Conservation (phyloP, 495 filamentous ascomycete genomes). For the Parathielavia appendiculata region DNA sequence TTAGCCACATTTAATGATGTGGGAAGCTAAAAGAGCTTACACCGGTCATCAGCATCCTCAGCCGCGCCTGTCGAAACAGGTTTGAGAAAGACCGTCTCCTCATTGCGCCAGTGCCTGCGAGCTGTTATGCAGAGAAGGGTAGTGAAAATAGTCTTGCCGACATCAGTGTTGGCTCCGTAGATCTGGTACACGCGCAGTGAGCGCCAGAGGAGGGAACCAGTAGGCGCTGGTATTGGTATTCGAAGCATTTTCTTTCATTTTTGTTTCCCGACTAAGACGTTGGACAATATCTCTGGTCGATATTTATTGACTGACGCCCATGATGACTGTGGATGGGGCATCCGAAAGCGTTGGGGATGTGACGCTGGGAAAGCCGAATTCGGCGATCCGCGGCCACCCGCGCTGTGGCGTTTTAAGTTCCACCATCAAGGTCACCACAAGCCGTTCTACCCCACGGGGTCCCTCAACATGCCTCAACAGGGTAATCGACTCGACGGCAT, state of each 20-base stretch:
- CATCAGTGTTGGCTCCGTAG: conserved; percentile 75
- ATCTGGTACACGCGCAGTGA: conserved; percentile 61
- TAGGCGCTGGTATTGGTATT: conserved; percentile 15
- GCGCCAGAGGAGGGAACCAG: conserved; percentile 52
- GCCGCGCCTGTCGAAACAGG: conserved; percentile 68
- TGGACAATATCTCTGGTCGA: too few relatives aligned
- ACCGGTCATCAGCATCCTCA: conserved; percentile 64
- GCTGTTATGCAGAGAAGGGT: conserved; percentile 63
- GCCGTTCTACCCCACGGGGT: background rate
- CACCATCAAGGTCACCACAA: background rate
- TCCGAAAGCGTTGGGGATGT: background rate
- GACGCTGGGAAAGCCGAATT: background rate
- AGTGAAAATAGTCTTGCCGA: conserved; percentile 73
- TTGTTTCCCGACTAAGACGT: background rate
- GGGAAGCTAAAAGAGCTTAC: conserved; percentile 14
- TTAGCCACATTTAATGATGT: background rate
- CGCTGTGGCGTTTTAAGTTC: background rate
- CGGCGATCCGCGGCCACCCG: background rate
- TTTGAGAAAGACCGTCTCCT: conserved; percentile 61
- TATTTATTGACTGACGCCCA: too few relatives aligned
- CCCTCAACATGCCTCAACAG: conserved; percentile 6
- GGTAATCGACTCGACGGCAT: conserved; percentile 20
- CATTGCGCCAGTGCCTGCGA: conserved; percentile 34
- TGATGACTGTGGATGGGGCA: too few relatives aligned
- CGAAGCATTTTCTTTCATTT: background rate